Evolutionary conservation across 352 stramenopile species (phyloP), one percentile per base, ranked within the genome.

Genomic region (Globisporangium recalcitrans): DNA sequence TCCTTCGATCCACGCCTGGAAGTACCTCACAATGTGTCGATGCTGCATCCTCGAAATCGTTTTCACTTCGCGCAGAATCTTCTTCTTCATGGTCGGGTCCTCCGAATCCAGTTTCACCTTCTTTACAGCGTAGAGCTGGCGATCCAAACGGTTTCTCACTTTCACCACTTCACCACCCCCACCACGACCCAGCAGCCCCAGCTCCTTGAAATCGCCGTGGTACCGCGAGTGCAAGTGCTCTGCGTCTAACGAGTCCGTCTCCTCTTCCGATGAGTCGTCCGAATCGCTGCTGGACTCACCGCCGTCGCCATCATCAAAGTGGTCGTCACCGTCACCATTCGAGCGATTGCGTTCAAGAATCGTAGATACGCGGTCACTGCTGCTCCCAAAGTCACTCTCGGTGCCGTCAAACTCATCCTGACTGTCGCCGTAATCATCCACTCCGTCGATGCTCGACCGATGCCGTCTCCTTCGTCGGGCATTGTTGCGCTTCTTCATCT

Each of bases 11-110:
- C 87, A 95, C 16, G 87, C 87, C 54, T 95, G 87, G 62, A 93
- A 95, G 64, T 98, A 98, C 47, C 96, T 76, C 19, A 98, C 96
- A 67, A 98, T 98, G 60, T 98, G 94, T 38, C 96, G 93, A 55
- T 98, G 96, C 54, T 95, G 91, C 88, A 98, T 97, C 44, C 93
- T 77, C 34, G 92, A 98, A 85, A 98, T 98, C 1, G 92, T 98
- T 56, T 96, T 97, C 21, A 98, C 95, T 71, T 98, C 96, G 36
- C 96, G 82, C 53, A 97, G 59, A 29, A 98, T 88, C 61, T 98
- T 98, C 77, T 92, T 93, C 74, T 98, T 98, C 87, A 97, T 95
- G 0, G 80, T 90, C 53, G 87, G 87, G 58, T 95, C 87, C 7
- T 94, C 78, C 0, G 87, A 74, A 40, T 95, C 85, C 29, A 95